Evolutionary conservation across 148 eudicot genomes (phyloP).

Genomic region (Camellia japonica): DNA sequence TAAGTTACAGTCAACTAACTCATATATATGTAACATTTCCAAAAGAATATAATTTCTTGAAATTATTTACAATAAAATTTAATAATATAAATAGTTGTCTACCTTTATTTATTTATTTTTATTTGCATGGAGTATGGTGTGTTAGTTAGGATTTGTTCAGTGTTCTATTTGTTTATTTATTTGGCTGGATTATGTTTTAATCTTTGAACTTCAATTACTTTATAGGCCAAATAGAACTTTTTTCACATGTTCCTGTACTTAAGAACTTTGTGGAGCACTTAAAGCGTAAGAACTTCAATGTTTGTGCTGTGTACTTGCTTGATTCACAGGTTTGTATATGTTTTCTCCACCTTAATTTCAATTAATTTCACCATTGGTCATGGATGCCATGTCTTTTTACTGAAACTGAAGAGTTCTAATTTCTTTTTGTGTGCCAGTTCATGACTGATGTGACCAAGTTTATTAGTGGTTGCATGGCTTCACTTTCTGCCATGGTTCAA

Average conservation of each 20-base stretch:
- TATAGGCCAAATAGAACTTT: slow-evolving; percentile 89
- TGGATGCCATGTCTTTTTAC: neutral
- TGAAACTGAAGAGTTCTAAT: neutral
- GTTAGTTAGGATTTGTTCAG: neutral
- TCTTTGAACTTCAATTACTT: neutral
- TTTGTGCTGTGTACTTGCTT: slow-evolving; percentile 87
- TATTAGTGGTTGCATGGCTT: slow-evolving; percentile 93
- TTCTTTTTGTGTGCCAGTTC: slow-evolving; percentile 36
- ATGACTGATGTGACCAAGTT: slow-evolving; percentile 97
- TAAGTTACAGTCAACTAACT: neutral
- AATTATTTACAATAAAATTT: no score
- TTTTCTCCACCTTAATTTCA: neutral
- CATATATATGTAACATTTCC: neutral
- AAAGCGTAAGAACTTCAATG: slow-evolving; percentile 78
- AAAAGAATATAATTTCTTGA: no score
- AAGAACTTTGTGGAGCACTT: slow-evolving; percentile 91
- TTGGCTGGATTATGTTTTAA: neutral
- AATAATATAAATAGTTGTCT: no score
- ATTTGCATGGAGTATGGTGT: neutral
- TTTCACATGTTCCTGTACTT: slow-evolving; percentile 88
- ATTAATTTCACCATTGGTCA: neutral
- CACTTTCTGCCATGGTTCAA: slow-evolving; percentile 95
- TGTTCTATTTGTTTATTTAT: neutral
- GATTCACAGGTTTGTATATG: slow-evolving; percentile 65
- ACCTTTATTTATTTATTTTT: neutral